Evolutionary conservation across 768 basidiomycete species (phyloP), one percentile per base, ranked within the genome.

Genomic region (Cystobasidium ongulense): DNA sequence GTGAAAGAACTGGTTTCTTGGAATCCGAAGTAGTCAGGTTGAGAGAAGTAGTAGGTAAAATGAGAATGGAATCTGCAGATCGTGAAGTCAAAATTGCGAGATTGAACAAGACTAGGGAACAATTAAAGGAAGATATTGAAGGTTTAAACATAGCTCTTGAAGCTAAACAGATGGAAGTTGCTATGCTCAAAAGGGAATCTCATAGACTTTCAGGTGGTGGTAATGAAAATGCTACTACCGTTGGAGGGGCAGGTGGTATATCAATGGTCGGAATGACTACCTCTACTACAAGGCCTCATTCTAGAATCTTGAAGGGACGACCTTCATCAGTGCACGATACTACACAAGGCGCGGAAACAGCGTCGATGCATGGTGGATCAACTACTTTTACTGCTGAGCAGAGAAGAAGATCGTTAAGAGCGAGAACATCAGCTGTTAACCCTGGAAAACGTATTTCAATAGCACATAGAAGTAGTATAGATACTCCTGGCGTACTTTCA

Each of bases 141-240:
- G 76, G 77, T 11, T 72, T 79, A 61, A 78, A 77, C 65, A 76
- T 79, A 23, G 78, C 78, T 2, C 76, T 79, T 50, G 77, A 79
- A 43, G 78, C 77, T 21, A 79, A 79, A 54, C 78, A 79, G 62
- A 76, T 76, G 39, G 78, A 79, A 53, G 17, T 75, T 1, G 3
- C 27, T 33, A 52, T 75, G 46, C 52, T 75, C n/a, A 75, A 75
- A 50, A 73, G 75, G 27, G 72, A 27, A 35, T 41, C 50, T 25
- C 66, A 52, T 41, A 27, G 63, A 41, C n/a, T 29, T 13, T 65
- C 63, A 13, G 35, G 10, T 43, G 39, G 63, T 25, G 11, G n/a
- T 31, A 35, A 29, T 10, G 23, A 38, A 64, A 2, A 41, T 64
- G 15, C 63, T 27, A 15, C 23, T 3, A 64, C 17, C n/a, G 25